phyloP scores from a whole-genome alignment of 305 asterid genomes.

The Salvia sclarea region DNA sequence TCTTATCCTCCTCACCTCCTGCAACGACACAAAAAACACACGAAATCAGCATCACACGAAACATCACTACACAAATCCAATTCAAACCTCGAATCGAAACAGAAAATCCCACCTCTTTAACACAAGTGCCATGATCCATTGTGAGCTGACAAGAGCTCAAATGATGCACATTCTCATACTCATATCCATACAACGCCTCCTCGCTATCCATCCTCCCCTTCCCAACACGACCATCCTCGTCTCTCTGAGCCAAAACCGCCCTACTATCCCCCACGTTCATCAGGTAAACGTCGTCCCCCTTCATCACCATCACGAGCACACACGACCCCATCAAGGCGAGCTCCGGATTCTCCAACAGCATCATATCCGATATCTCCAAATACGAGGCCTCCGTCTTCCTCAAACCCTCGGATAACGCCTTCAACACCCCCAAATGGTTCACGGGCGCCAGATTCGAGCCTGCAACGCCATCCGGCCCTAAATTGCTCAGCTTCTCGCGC shows the following conservation, averaged over 20 bases:
- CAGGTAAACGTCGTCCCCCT: slow-evolving; percentile 83
- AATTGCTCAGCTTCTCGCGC: slow-evolving; percentile 49
- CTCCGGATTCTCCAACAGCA: slow-evolving; percentile 86
- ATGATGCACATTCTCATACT: slow-evolving; percentile 52
- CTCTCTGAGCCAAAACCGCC: slow-evolving; percentile 69
- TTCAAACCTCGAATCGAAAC: background rate
- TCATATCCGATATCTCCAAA: slow-evolving; percentile 81
- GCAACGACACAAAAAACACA: slow-evolving; percentile 12
- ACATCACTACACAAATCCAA: background rate
- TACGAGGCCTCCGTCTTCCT: slow-evolving; percentile 74
- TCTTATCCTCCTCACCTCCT: slow-evolving; percentile 80
- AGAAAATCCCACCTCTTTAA: slow-evolving; percentile 63
- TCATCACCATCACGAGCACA: slow-evolving; percentile 89
- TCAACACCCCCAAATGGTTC: slow-evolving; percentile 69
- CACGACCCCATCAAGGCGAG: slow-evolving; percentile 96
- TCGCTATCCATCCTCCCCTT: slow-evolving; percentile 42
- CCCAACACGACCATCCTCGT: slow-evolving; percentile 43
- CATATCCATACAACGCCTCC: slow-evolving; percentile 59
- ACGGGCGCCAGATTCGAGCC: slow-evolving; percentile 27
- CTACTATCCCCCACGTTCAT: slow-evolving; percentile 94
- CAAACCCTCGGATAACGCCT: slow-evolving; percentile 77
- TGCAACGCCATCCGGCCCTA: slow-evolving; percentile 43
- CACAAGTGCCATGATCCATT: slow-evolving; percentile 78
- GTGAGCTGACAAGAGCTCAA: slow-evolving; percentile 75
- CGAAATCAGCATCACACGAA: background rate